Percentiles rank a stretch among this genome's conserved stretches.
Conservation (phyloP, 2,329 filamentous ascomycete species). For the Fusarium sp. region DNA sequence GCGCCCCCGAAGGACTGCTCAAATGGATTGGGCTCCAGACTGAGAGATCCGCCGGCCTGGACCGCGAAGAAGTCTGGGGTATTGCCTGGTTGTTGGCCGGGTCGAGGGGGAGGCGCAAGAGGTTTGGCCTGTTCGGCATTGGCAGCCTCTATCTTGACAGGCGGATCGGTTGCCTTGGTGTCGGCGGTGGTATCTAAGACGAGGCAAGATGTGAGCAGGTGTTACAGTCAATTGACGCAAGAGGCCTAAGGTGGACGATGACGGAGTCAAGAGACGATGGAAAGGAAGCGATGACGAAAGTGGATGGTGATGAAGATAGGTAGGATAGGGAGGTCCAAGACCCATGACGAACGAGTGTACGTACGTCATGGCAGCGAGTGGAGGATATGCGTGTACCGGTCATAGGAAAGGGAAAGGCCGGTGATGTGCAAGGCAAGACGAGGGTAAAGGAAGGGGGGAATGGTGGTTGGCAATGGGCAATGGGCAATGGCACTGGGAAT, state of each 20-base stretch:
- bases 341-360: conserved; percentile 45
- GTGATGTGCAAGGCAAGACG: conserved; percentile 4
- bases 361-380: conserved; percentile 46
- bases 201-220: conserved; percentile 43
- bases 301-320: conserved; percentile 23
- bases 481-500: background rate
- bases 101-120: conserved; percentile 78
- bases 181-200: conserved; percentile 59
- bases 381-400: background rate
- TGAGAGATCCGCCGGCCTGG: conserved; percentile 68
- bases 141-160: conserved; percentile 64
- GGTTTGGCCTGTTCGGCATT: conserved; percentile 73
- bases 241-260: conserved; percentile 25
- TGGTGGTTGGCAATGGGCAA: background rate
- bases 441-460: conserved; percentile 17
- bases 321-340: conserved; percentile 33
- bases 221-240: conserved; percentile 32
- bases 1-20: conserved; percentile 88
- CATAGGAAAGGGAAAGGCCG: conserved; percentile 12
- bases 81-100: conserved; percentile 63
- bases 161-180: conserved; percentile 60
- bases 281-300: conserved; percentile 42
- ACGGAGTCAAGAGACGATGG: conserved; percentile 33
- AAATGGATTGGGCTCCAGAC: conserved; percentile 93
- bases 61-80: conserved; percentile 78